Percentiles rank a stretch among this genome's conserved stretches.
These are phyloP conservation scores for Cichorium intybus DNA, from an alignment of 140 eudicot species.

Conservation along the genomic window DNA sequence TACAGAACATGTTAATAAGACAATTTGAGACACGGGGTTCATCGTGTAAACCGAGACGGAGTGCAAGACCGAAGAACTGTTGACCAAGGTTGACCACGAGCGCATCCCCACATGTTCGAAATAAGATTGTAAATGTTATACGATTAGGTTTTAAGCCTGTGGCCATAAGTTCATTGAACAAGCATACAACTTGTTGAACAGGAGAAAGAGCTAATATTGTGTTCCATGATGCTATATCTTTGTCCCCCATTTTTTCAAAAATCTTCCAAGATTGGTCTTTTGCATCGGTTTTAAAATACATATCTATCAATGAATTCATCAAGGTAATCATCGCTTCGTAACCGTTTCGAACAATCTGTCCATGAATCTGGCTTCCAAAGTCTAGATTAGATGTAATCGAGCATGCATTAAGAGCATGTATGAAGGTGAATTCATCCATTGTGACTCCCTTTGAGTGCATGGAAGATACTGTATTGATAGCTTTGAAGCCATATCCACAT, in stretches of 20 bases:
- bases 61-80: conserved; percentile 33
- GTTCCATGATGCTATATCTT: conserved; percentile 45
- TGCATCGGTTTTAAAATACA: conserved; percentile 31
- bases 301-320: conserved; percentile 33
- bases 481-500: conserved; percentile 33
- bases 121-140: conserved; percentile 39
- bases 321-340: conserved; percentile 16
- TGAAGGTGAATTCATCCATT: conserved; percentile 37
- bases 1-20: conserved; percentile 39
- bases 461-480: conserved; percentile 25
- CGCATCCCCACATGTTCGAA: conserved; percentile 29
- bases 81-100: conserved; percentile 26
- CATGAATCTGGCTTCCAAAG: conserved; percentile 45
- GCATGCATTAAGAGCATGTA: conserved; percentile 41
- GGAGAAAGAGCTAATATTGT: conserved; percentile 28
- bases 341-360: conserved; percentile 27
- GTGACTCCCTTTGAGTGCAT: conserved; percentile 32
- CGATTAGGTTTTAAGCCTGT: conserved; percentile 30
- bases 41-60: conserved; percentile 25
- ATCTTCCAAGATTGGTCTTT: conserved; percentile 19
- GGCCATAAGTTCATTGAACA: conserved; percentile 20
- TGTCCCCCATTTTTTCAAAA: conserved; percentile 27
- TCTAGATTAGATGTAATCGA: conserved; percentile 13
- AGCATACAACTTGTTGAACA: conserved; percentile 12
- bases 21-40: conserved; percentile 17